Evolutionary conservation across 352 stramenopile genomes (phyloP), one percentile per base, ranked within the genome.

Genomic region (Phytophthora nicotianae): DNA sequence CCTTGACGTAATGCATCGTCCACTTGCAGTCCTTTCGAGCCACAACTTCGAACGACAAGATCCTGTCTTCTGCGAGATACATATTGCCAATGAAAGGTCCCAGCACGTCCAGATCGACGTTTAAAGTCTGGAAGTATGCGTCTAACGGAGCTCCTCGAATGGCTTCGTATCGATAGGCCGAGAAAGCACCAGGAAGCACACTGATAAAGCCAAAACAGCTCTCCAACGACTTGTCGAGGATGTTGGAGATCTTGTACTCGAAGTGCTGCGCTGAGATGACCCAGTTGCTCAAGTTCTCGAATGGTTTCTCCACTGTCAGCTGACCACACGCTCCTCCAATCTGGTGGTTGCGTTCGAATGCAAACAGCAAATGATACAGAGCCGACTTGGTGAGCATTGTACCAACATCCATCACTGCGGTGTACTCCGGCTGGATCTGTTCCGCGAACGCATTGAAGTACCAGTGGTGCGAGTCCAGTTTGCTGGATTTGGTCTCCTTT

Each of bases 171-270:
- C 88, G 69, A 33, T 95, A 96, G 10, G 82, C 86, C 2, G 83
- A 95, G 53, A 95, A 96, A 4, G 86, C 86, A 1, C 88, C 88
- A 5, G 88, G 88, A 0, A 96, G 46, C 21, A 96, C 88, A 40
- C 81, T 93, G 59, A 96, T 93, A 73, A 90, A 95, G 10, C 88
- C 88, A 60, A 95, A 95, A 65, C 84, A 95, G 50, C 76, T 89
- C 56, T 96, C 88, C 42, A 93, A 62, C 8, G 83, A 86, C 67
- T 95, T 95, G 77, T 96, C 88, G 1, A 96, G 69, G 41, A 95
- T 86, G 68, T 95, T 94, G 42, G 83, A 92, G 43, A 95, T 93
- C 59, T 95, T 95, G 83, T 96, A 96, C 77, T 96, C 88, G 45
- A 96, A 96, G 50, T 95, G 76, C 53, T 96, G 88, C 8, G 88